Evolutionary conservation across 139 green algal genomes (phyloP), one percentile per base, ranked within the genome.

Genomic region (Volvox reticuliferus): DNA sequence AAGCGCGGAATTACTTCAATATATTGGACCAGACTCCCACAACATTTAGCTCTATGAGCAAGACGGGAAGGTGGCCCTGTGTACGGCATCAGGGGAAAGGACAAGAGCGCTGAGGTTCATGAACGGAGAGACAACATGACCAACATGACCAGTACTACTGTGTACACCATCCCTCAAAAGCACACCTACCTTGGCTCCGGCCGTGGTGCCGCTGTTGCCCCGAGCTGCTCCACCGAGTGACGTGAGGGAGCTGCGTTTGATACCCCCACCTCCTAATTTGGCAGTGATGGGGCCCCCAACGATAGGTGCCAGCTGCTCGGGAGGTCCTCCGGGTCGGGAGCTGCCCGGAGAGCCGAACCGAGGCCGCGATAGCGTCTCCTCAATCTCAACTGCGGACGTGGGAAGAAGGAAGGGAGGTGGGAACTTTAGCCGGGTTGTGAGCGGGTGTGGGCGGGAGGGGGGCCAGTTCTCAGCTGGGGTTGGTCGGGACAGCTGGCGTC

Each of bases 271-370:
- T 12, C 86, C 86, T 44, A 90, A 75, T 75, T 83, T 90, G 86
- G 86, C 86, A 12, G 86, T 90, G 86, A 90, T 83, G 73, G 86
- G 86, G 14, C 86, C 86, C 24, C 86, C 86, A n/a, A 90, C 86
- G 50, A 90, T 75, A n/a, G 86, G 86, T 3, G 50, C n/a, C 50
- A 83, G 73, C 73, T 33, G 69, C 85, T 89, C 85, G 22, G 44
- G 12, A 50, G 32, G 55, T 44, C 22, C 18, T n/a, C 67, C 37
- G 36, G 76, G 12, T 24, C 36, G 78, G 36, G 36, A 65, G 20
- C 36, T 21, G 5, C 2, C 78, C 14, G 78, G 78, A 18, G 78
- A 65, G 78, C 37, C 16, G 78, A 68, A 65, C 20, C 78, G 78
- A 1, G 67, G 17, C 22, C 22, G 68, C 6, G 36, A n/a, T 1